A percentile compares a stretch with the other conserved stretches of the same genome.
phyloP scores from a whole-genome alignment of 805 yeast species.

The Tetrapisispora iriomotensis region DNA sequence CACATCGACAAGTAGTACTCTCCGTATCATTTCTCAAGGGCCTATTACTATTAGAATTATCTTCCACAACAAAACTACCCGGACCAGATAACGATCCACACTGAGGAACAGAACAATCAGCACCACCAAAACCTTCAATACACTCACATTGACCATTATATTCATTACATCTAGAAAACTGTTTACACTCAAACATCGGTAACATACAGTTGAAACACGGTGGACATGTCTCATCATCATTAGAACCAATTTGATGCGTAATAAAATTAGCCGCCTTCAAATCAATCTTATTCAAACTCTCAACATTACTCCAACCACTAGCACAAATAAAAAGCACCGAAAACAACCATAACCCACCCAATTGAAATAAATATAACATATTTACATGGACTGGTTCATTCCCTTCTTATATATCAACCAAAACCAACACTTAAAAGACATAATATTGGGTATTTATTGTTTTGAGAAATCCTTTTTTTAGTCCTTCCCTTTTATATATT shows the following conservation, averaged over 20 bases:
- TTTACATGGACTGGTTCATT: too few species aligned
- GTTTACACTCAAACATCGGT: constrained; percentile 83
- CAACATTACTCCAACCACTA: too few species aligned
- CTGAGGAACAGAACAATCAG: constrained; percentile 77
- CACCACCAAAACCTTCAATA: constrained; percentile 86
- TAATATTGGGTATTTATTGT: too few species aligned
- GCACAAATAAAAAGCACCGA: too few species aligned
- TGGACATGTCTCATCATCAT: constrained; percentile 47
- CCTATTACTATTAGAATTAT: constrained; percentile 34
- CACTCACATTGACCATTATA: constrained; percentile 90
- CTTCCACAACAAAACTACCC: too few species aligned
- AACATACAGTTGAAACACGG: constrained; percentile 94
- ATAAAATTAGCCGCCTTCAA: not conserved
- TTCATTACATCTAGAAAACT: constrained; percentile 79
- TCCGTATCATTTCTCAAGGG: constrained; percentile 47
- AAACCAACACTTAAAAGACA: too few species aligned
- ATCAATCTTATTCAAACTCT: not conserved
- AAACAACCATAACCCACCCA: too few species aligned
- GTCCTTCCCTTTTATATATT: too few species aligned
- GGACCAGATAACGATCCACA: constrained; percentile 67
- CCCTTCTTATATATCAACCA: too few species aligned
- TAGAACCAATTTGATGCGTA: too few species aligned
- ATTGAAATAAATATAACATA: too few species aligned
- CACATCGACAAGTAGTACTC: constrained; percentile 51
- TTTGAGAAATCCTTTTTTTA: too few species aligned